phyloP scores from a whole-genome alignment of 306 rosid genomes.

The Calophaca sinica region DNA sequence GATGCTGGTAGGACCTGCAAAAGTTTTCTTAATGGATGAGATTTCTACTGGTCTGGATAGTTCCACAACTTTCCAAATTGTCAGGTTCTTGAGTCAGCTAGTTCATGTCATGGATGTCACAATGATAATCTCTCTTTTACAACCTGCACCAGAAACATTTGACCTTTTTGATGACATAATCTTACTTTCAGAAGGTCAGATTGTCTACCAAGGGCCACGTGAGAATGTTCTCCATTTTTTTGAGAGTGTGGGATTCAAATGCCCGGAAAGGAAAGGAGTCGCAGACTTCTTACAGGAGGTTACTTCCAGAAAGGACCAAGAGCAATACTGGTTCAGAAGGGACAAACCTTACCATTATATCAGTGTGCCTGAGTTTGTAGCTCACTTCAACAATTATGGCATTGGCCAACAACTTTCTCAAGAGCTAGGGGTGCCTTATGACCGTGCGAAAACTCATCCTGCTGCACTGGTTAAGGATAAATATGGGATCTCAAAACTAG shows the following conservation, averaged over 20 bases:
- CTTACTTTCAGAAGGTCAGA: constrained; percentile 75
- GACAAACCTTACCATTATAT: constrained; percentile 63
- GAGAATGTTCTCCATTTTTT: constrained; percentile 63
- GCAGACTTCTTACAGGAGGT: constrained; percentile 85
- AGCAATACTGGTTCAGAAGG: constrained; percentile 69
- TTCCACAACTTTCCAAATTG: constrained; percentile 77
- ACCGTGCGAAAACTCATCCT: constrained; percentile 55
- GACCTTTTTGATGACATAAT: constrained; percentile 76
- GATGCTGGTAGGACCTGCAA: constrained; percentile 84
- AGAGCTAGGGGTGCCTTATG: constrained; percentile 62
- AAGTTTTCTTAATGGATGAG: constrained; percentile 78
- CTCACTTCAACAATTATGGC: constrained; percentile 49
- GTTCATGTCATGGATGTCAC: constrained; percentile 72
- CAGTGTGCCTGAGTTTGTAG: constrained; percentile 57
- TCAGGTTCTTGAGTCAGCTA: constrained; percentile 69
- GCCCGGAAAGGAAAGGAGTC: constrained; percentile 79
- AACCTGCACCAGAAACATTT: constrained; percentile 81
- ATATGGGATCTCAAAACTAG: constrained; percentile 70
- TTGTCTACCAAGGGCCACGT: constrained; percentile 79
- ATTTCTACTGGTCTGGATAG: constrained; percentile 85
- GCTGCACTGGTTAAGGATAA: constrained; percentile 69
- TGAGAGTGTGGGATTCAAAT: constrained; percentile 68
- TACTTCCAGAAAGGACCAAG: constrained; percentile 84
- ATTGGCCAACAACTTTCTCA: constrained; percentile 51
- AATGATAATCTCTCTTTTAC: constrained; percentile 76